Conservation (phyloP, 257 asterid genomes). For the Nicotiana obtusifolia region DNA sequence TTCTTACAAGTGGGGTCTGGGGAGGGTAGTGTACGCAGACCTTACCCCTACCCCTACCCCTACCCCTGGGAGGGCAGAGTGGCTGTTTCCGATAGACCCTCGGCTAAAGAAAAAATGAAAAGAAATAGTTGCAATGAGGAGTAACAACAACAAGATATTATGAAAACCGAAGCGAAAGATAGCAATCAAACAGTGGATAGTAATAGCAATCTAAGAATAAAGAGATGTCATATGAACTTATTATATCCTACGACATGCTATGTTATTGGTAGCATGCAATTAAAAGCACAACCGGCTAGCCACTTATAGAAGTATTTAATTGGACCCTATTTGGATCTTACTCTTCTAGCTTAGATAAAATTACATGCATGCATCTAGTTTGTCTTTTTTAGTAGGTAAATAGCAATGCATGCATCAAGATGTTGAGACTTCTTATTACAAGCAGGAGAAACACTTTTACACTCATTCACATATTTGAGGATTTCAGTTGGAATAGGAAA, state of each 20-base stretch:
- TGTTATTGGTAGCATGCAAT: slow-evolving; percentile 1
- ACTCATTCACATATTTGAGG: neutral
- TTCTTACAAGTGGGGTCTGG: too few relatives aligned
- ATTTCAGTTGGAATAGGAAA: neutral
- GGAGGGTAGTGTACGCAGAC: too few relatives aligned
- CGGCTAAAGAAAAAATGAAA: too few relatives aligned
- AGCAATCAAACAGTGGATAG: too few relatives aligned
- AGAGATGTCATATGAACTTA: neutral
- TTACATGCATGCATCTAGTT: neutral
- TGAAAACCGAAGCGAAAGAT: too few relatives aligned
- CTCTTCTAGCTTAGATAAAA: neutral
- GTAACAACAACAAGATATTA: too few relatives aligned
- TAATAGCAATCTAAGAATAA: too few relatives aligned
- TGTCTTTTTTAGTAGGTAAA: neutral
- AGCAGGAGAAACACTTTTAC: neutral
- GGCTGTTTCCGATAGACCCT: too few relatives aligned
- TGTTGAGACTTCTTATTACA: neutral
- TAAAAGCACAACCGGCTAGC: neutral
- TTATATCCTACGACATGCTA: neutral
- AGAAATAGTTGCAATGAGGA: too few relatives aligned
- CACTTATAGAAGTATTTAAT: neutral
- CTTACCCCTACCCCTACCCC: too few relatives aligned
- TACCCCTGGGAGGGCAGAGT: too few relatives aligned
- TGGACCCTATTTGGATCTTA: neutral
- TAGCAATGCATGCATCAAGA: neutral